A percentile compares a stretch with the other conserved stretches of the same genome.
Conservation (phyloP, 2,329 filamentous ascomycete genomes). For the Exophiala lecanii-corni region DNA sequence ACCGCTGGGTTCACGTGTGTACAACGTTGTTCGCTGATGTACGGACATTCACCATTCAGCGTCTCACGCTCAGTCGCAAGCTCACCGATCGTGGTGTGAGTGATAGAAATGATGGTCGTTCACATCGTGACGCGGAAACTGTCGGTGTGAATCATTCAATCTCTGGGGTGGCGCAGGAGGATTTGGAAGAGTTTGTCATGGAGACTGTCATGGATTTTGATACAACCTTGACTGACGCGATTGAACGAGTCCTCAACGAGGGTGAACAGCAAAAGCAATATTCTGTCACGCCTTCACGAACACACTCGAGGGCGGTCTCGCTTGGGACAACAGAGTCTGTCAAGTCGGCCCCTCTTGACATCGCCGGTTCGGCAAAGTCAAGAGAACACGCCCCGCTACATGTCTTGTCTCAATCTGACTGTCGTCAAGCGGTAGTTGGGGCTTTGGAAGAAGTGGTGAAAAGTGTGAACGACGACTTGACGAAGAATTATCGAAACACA, state of each 20-base stretch:
- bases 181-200: constrained; percentile 45
- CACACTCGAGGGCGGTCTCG: constrained; percentile 19
- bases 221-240: constrained; percentile 52
- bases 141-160: not conserved
- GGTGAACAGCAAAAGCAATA: constrained; percentile 8
- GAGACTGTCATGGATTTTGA: constrained; percentile 56
- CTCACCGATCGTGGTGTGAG: constrained; percentile 20
- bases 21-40: constrained; percentile 55
- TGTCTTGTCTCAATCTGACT: constrained; percentile 35
- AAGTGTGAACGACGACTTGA: constrained; percentile 48
- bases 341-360: constrained; percentile 26
- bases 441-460: constrained; percentile 54
- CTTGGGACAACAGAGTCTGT: constrained; percentile 22
- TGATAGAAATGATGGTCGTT: not conserved
- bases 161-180: constrained; percentile 4
- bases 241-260: constrained; percentile 48
- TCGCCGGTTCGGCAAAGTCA: constrained; percentile 10
- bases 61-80: constrained; percentile 50
- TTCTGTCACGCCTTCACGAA: constrained; percentile 8
- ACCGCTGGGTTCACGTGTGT: constrained; percentile 52
- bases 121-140: not conserved
- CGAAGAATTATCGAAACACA: constrained; percentile 34
- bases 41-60: constrained; percentile 51
- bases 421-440: constrained; percentile 51
- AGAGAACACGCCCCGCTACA: constrained; percentile 6